These are phyloP conservation scores for Cryptococcus sp. DNA, from an alignment of 1,284 basidiomycete species.

Conservation along the genomic window DNA sequence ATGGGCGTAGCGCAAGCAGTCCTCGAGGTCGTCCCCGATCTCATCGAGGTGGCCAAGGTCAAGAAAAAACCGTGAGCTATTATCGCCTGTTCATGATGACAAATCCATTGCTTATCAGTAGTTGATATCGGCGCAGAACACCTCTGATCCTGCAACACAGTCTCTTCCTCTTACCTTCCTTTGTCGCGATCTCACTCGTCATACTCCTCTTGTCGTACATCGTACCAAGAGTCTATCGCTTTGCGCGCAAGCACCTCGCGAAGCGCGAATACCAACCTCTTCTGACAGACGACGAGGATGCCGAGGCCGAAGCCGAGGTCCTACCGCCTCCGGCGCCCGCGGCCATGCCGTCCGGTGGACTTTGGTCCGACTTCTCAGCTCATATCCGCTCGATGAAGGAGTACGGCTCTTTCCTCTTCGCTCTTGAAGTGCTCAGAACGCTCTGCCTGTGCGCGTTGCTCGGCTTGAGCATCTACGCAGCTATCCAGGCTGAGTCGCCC, in stretches of 20 bases:
- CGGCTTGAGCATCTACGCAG: constrained; percentile 49
- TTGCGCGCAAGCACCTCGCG: constrained; percentile 16
- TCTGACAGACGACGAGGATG: constrained; percentile 32
- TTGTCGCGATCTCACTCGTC: constrained; percentile 37
- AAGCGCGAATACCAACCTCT: constrained; percentile 30
- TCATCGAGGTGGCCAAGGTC: constrained; percentile 10
- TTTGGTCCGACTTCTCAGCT: constrained; percentile 44
- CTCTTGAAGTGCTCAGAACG: constrained; percentile 44
- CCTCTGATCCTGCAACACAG: constrained; percentile 39
- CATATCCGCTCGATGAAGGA: constrained; percentile 43
- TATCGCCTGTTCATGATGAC: neutral
- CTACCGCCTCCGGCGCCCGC: constrained; percentile 22
- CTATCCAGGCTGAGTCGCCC: constrained; percentile 46
- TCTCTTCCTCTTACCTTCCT: constrained; percentile 47
- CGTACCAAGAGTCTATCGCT: constrained; percentile 33
- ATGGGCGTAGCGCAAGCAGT: constrained; percentile 17
- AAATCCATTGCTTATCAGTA: neutral
- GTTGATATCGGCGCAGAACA: neutral
- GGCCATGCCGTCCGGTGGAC: constrained; percentile 46
- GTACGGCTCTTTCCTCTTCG: constrained; percentile 46
- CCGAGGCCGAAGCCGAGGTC: constrained; percentile 22
- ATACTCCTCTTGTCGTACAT: constrained; percentile 35
- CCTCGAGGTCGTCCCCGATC: constrained; percentile 10
- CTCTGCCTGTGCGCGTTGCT: constrained; percentile 43
- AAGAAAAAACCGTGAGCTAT: constrained; percentile 18